These are phyloP conservation scores for Herpotrichia juniperi DNA, from an alignment of 2,329 filamentous ascomycete genomes.

Conservation along the genomic window DNA sequence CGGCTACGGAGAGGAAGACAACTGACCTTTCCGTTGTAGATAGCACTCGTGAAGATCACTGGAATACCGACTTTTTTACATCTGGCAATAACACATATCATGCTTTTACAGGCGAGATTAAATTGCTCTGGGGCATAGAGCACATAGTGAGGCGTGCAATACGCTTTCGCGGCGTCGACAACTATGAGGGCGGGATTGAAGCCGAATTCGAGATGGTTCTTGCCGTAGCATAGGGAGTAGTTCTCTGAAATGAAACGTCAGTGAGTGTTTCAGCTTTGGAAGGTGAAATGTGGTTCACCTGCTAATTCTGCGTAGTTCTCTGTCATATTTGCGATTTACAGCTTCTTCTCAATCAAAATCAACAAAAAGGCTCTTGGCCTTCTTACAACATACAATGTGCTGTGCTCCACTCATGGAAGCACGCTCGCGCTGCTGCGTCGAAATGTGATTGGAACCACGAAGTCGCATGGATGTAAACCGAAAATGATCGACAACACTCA, in stretches of 20 bases:
- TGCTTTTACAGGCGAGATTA: background rate
- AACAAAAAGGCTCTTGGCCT: background rate
- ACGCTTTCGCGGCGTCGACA: constrained; percentile 5
- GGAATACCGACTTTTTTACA: background rate
- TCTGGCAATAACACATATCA: constrained; percentile 5
- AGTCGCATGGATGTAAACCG: background rate
- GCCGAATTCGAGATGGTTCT: constrained; percentile 4
- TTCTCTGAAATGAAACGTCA: background rate
- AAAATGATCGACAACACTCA: background rate
- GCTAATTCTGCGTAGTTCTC: background rate
- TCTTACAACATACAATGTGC: background rate
- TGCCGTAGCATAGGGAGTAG: background rate
- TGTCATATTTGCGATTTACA: background rate
- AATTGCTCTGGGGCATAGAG: constrained; percentile 5
- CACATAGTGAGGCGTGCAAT: background rate
- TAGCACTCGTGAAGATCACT: constrained; percentile 6
- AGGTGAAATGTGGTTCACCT: background rate
- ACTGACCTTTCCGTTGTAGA: constrained; percentile 8
- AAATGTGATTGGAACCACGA: background rate
- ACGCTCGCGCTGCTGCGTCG: background rate
- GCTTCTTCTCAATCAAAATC: background rate
- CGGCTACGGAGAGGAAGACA: background rate
- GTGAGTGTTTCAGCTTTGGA: background rate
- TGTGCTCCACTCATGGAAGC: background rate
- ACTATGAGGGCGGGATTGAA: constrained; percentile 1